Evolutionary conservation across 208 protist species (phyloP).

Genomic region (Herpetomonas tarakana): DNA sequence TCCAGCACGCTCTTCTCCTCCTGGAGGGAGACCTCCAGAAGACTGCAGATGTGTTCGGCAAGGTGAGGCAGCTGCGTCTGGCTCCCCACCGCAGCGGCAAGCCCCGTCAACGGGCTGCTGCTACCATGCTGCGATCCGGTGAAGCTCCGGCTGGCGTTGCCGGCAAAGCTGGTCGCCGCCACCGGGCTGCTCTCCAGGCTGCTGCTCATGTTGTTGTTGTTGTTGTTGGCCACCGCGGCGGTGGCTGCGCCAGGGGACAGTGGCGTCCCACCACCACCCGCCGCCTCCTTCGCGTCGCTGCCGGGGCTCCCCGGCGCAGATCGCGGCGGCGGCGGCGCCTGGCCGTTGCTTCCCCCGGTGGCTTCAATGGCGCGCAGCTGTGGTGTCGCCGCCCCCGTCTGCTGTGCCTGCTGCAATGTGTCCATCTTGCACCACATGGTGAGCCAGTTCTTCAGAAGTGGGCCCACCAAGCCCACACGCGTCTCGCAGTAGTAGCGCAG

Average conservation of each 20-base stretch:
- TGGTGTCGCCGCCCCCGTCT: neutral
- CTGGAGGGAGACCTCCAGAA: slow-evolving; percentile 56
- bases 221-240: too few species aligned
- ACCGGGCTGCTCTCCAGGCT: too few species aligned
- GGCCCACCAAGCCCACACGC: slow-evolving; percentile 57
- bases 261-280: neutral
- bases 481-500: slow-evolving; percentile 62
- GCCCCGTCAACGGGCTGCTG: slow-evolving; percentile 8
- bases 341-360: too few species aligned
- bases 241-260: neutral
- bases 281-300: slow-evolving; percentile 11
- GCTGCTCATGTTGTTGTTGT: too few species aligned
- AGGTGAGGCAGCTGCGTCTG: slow-evolving; percentile 44
- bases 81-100: slow-evolving; percentile 13
- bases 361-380: neutral
- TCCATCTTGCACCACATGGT: slow-evolving; percentile 29
- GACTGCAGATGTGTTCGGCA: slow-evolving; percentile 38
- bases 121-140: neutral
- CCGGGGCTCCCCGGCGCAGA: neutral
- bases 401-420: neutral
- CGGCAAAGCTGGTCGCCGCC: neutral
- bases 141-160: neutral
- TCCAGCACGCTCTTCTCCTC: slow-evolving; percentile 56
- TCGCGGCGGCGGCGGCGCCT: too few species aligned
- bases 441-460: slow-evolving; percentile 67